These are phyloP conservation scores for Lenwebbia sp. DNA, from an alignment of 345 rosid genomes.

Conservation along the genomic window DNA sequence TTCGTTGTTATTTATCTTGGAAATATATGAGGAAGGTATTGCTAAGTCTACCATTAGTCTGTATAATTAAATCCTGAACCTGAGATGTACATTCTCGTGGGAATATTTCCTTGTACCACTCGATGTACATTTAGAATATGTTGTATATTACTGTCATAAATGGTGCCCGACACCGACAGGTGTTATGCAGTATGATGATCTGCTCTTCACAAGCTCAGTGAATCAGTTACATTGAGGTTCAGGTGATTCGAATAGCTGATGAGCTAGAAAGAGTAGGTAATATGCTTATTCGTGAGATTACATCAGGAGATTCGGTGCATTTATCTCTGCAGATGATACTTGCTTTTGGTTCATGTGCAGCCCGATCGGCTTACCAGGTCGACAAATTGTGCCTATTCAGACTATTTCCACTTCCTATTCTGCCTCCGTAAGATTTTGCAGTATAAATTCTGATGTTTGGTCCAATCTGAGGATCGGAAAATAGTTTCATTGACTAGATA, in stretches of 20 bases:
- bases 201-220: background rate
- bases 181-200: background rate
- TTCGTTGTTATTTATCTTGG: background rate
- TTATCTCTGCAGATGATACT: background rate
- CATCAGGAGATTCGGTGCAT: background rate
- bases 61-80: background rate
- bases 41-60: background rate
- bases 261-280: background rate
- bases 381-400: background rate
- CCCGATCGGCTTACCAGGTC: background rate
- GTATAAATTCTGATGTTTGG: background rate
- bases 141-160: background rate
- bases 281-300: background rate
- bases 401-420: background rate
- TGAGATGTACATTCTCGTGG: background rate
- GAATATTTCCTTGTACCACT: background rate
- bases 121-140: background rate
- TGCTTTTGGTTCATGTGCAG: background rate
- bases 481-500: background rate
- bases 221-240: background rate
- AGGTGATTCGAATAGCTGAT: background rate
- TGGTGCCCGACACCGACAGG: background rate
- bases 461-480: background rate
- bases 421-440: background rate
- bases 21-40: background rate